phyloP scores from a whole-genome alignment of 2,329 filamentous ascomycete species.

The Hypomyces rosellus region DNA sequence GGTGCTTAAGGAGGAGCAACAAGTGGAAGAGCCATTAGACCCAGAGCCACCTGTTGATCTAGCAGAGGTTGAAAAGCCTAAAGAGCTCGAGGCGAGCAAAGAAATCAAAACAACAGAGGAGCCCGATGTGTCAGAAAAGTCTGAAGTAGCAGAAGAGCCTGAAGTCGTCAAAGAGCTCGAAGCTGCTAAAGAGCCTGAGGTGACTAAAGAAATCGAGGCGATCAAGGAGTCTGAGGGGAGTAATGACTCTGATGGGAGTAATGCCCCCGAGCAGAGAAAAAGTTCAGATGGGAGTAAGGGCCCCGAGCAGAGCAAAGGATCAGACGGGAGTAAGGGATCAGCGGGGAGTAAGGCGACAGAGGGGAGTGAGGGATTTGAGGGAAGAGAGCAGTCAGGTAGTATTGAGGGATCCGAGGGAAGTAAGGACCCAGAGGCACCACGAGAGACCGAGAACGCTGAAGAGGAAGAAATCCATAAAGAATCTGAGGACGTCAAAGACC shows the following conservation, averaged over 20 bases:
- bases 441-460: background rate
- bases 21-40: background rate
- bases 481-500: background rate
- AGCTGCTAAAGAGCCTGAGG: background rate
- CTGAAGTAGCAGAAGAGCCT: background rate
- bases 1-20: background rate
- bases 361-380: too few species aligned
- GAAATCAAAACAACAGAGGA: background rate
- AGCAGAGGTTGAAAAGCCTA: constrained; percentile 3
- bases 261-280: background rate
- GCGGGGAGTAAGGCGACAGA: background rate
- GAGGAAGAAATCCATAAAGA: constrained; percentile 5
- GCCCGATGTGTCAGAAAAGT: background rate
- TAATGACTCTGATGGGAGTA: background rate
- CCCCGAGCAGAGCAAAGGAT: background rate
- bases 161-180: background rate
- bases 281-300: background rate
- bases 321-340: background rate
- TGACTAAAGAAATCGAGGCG: background rate
- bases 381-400: too few species aligned
- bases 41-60: background rate
- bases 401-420: background rate
- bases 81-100: background rate
- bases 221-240: background rate
- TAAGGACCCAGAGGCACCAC: background rate